Evolutionary conservation across 345 rosid genomes (phyloP).

Genomic region (Populus davidiana): DNA sequence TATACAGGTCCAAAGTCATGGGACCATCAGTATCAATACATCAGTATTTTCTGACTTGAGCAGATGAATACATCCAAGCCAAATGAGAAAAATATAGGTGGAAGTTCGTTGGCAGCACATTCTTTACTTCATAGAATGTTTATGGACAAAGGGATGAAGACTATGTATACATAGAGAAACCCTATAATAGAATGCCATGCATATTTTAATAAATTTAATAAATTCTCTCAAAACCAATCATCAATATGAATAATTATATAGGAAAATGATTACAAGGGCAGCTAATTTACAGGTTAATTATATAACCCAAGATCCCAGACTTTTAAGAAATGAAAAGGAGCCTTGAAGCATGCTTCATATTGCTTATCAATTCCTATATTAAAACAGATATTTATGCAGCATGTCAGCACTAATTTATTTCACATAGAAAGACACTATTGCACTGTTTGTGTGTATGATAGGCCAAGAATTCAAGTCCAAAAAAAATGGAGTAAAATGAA

Average conservation of each 20-base stretch:
- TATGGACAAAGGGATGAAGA: not conserved
- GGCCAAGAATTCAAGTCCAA: not conserved
- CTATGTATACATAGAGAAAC: not conserved
- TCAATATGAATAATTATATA: not conserved
- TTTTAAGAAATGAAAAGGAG: not conserved
- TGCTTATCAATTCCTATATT: not conserved
- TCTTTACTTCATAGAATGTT: not conserved
- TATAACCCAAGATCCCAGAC: not conserved
- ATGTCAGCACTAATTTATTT: not conserved
- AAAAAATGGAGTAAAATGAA: not conserved
- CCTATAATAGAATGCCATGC: not conserved
- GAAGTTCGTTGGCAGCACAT: not conserved
- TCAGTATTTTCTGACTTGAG: not conserved
- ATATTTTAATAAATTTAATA: no score
- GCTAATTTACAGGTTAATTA: not conserved
- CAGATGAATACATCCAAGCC: not conserved
- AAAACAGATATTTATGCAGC: not conserved
- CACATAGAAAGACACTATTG: not conserved
- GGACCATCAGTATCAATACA: not conserved
- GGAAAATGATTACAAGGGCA: not conserved
- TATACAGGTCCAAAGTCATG: conserved; percentile 29
- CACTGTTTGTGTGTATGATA: not conserved
- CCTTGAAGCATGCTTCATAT: not conserved
- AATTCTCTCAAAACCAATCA: not conserved
- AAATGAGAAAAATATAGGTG: not conserved